Percentiles rank a stretch among this genome's conserved stretches.
Conservation (phyloP, 306 rosid genomes). For the Rosa multiflora region DNA sequence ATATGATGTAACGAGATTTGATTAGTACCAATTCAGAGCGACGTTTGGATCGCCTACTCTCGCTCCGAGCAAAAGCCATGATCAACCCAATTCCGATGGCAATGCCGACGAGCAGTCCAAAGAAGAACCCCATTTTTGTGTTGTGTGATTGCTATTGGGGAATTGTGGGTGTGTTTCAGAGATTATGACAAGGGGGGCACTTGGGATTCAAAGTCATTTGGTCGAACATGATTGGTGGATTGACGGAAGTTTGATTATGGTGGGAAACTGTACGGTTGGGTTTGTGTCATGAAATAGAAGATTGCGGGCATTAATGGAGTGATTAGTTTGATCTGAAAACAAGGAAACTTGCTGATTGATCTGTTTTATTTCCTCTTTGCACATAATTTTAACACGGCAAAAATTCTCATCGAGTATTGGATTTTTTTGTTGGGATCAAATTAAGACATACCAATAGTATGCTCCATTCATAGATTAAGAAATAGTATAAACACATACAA, state of each 20-base stretch:
- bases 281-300: neutral
- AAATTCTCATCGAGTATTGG: too few relatives aligned
- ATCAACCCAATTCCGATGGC: conserved; percentile 60
- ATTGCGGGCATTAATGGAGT: conserved; percentile 10
- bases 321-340: conserved; percentile 8
- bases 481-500: too few relatives aligned
- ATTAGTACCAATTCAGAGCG: conserved; percentile 65
- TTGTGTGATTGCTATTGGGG: neutral
- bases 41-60: conserved; percentile 54
- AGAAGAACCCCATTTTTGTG: conserved; percentile 57
- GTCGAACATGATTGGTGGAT: neutral
- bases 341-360: neutral
- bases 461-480: too few relatives aligned
- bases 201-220: conserved; percentile 23
- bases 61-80: conserved; percentile 59
- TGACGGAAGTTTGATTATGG: conserved; percentile 18
- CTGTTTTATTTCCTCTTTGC: too few relatives aligned
- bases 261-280: conserved; percentile 20
- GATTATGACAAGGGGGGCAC: conserved; percentile 13
- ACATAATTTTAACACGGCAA: neutral
- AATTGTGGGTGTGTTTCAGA: conserved; percentile 1
- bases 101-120: conserved; percentile 63
- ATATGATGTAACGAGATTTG: neutral
- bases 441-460: too few relatives aligned
- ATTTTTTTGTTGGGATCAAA: too few relatives aligned